Base-by-base conservation (phyloP, 257 asterid species). In the Prunella vulgaris region DNA sequence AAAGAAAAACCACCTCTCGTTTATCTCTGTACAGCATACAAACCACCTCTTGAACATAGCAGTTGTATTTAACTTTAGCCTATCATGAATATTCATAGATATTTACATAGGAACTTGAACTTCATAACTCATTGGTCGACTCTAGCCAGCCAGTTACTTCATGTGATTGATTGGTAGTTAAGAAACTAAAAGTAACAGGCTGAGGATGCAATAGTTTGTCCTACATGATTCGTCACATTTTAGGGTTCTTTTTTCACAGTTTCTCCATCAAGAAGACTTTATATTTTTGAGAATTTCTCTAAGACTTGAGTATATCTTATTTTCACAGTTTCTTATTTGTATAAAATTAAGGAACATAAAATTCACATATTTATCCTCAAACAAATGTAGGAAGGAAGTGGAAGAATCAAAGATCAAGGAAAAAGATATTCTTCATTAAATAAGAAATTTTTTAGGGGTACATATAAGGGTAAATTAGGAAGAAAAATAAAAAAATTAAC, bases 81-180 rank as follows among this genome's bases (percentile, higher is more conserved):
- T 30, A 3, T 15, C 17, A 61, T 37, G 20, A 51, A 67, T 10
- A 66, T 5, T 14, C 10, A 37, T 24, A 37, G 27, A 32, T 2
- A 35, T 35, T 24, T 24, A 2, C n/a, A 15, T 40, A 9, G 27
- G 60, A 22, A 32, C 40, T 12, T 30, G 61, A 22, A 30, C 38
- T 10, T 18, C 28, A 60, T 10, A 30, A 28, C 63, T 28, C 68
- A 54, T 51, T 38, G 28, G 10, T 27, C 21, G 40, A 28, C 21
- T 61, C 32, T 27, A 46, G 60, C 59, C 28, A 59, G 38, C 67
- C 40, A 25, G 38, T 59, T 33, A 33, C 24, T 14, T 54, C 10
- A 35, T 53, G 64, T 1, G 64, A 68, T 10, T 38, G 25, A 24
- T 69, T 40, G 44, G 57, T 56, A 68, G 73, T 20, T 49, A 52